Evolutionary conservation across 2,329 filamentous ascomycete genomes (phyloP).

Genomic region (Falciphora oryzae): DNA sequence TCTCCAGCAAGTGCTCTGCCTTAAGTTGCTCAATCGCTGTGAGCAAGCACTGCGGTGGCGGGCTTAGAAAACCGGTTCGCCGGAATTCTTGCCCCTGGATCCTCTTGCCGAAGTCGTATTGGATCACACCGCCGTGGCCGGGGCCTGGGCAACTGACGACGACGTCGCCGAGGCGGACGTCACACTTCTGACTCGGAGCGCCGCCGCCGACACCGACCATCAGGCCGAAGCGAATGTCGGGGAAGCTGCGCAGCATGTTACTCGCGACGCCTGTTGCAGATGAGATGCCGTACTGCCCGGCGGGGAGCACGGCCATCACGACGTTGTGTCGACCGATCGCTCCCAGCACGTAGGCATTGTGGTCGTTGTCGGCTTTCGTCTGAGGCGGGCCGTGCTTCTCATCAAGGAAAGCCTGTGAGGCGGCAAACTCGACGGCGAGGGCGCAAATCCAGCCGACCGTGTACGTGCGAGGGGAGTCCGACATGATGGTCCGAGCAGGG

Average conservation of each 20-base stretch:
- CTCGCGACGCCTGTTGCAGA: conserved; percentile 22
- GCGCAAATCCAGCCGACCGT: background rate
- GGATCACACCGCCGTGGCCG: conserved; percentile 1
- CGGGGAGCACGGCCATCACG: conserved; percentile 17
- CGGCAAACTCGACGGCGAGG: background rate
- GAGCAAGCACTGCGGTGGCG: background rate
- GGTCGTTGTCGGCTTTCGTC: conserved; percentile 14
- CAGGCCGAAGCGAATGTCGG: conserved; percentile 23
- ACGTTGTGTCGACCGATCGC: conserved; percentile 28
- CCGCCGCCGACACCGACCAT: conserved; percentile 31
- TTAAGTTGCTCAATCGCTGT: too few relatives aligned
- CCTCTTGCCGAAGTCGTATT: conserved; percentile 7
- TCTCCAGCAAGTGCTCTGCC: too few relatives aligned
- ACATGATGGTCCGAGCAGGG: background rate
- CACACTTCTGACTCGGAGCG: conserved; percentile 26
- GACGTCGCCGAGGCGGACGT: too few relatives aligned
- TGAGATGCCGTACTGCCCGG: conserved; percentile 15
- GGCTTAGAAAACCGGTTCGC: background rate
- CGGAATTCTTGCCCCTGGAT: background rate
- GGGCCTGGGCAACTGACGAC: background rate
- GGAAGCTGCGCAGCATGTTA: conserved; percentile 24
- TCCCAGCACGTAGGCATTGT: conserved; percentile 28
- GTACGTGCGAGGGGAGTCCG: background rate
- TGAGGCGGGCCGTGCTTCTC: background rate
- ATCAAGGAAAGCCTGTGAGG: background rate